Evolutionary conservation across 139 green algal species (phyloP).

Genomic region (Tetratostichococcus sp.): DNA sequence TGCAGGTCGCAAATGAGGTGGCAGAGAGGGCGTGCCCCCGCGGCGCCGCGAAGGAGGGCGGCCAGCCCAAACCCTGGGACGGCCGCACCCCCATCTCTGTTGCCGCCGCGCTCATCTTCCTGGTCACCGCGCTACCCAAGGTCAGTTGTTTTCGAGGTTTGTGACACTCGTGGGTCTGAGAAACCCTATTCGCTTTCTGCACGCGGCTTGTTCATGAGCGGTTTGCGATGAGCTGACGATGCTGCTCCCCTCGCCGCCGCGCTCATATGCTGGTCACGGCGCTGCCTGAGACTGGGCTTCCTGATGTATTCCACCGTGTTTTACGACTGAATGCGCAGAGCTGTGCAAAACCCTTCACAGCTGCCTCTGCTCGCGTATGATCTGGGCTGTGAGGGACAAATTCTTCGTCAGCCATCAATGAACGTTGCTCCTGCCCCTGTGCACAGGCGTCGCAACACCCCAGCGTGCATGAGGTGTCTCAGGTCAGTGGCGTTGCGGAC

Average conservation of each 20-base stretch:
- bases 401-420: too few relatives aligned
- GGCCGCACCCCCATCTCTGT: constrained; percentile 63
- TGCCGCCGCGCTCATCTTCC: constrained; percentile 66
- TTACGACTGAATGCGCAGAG: too few relatives aligned
- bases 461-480: constrained; percentile 15
- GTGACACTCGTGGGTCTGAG: too few relatives aligned
- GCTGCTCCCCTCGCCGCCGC: too few relatives aligned
- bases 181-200: not conserved
- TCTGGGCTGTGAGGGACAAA: too few relatives aligned
- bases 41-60: not conserved
- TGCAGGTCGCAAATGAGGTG: constrained; percentile 21
- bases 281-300: too few relatives aligned
- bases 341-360: too few relatives aligned
- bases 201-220: not conserved
- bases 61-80: constrained; percentile 54
- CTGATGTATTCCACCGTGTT: too few relatives aligned
- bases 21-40: constrained; percentile 21
- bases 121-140: constrained; percentile 45
- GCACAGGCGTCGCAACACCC: constrained; percentile 14
- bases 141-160: constrained; percentile 7
- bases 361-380: too few relatives aligned
- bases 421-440: too few relatives aligned
- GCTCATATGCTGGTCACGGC: too few relatives aligned
- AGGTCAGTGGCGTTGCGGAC: not conserved
- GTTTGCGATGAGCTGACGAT: too few relatives aligned